Percentiles rank a stretch among this genome's conserved stretches.
Evolutionary conservation across 208 protist genomes (phyloP).

Genomic region (Vickermania ingenoplastis): DNA sequence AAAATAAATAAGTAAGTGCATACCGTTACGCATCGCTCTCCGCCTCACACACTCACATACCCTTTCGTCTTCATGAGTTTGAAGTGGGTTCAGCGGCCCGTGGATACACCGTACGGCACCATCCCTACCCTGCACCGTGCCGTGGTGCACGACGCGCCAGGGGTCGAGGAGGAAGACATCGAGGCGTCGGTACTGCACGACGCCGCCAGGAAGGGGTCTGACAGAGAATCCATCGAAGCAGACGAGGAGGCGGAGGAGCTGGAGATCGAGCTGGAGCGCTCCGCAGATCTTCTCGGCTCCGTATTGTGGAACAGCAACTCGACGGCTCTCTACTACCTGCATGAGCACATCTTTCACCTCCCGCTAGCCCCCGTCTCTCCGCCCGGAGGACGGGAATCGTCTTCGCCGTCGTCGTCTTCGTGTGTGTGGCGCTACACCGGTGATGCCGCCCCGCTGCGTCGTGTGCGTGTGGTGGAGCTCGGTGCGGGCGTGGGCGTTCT

Average conservation of each 20-base stretch:
- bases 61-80: too few species aligned
- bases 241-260: slow-evolving; percentile 4
- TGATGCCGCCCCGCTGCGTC: neutral
- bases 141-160: slow-evolving; percentile 28
- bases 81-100: slow-evolving; percentile 53
- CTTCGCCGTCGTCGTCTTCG: slow-evolving; percentile 2
- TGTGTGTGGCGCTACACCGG: neutral
- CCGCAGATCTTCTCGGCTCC: slow-evolving; percentile 78
- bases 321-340: slow-evolving; percentile 51
- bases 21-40: too few species aligned
- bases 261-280: slow-evolving; percentile 46
- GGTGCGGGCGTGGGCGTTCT: slow-evolving; percentile 80
- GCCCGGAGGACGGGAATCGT: neutral
- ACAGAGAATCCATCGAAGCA: slow-evolving; percentile 3
- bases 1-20: too few species aligned
- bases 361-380: neutral
- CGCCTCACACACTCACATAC: too few species aligned
- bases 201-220: slow-evolving; percentile 4
- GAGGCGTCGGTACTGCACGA: neutral
- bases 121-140: slow-evolving; percentile 79
- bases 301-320: slow-evolving; percentile 88
- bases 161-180: neutral
- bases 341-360: slow-evolving; percentile 33
- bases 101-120: slow-evolving; percentile 61
- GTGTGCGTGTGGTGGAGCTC: slow-evolving; percentile 49